phyloP scores from a whole-genome alignment of 139 green algal species.

The Picochlorum sp. region DNA sequence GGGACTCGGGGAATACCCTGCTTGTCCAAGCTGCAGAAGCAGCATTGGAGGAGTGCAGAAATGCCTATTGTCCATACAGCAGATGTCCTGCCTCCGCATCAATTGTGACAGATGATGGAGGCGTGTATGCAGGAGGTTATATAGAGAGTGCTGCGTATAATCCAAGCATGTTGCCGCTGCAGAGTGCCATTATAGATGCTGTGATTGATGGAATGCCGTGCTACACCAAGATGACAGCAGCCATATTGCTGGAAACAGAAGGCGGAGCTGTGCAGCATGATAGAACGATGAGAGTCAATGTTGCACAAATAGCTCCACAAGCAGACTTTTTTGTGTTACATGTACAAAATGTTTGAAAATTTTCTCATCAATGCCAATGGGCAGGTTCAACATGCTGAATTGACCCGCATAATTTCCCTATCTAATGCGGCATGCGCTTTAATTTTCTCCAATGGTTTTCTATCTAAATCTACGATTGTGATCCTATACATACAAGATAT shows the following conservation, averaged over 20 bases:
- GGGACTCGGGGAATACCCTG: neutral
- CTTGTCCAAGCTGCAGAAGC: slow-evolving; percentile 32
- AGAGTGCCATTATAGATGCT: slow-evolving; percentile 54
- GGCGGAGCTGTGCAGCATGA: slow-evolving; percentile 37
- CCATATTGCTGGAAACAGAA: slow-evolving; percentile 55
- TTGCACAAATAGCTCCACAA: slow-evolving; percentile 31
- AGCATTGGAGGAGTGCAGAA: slow-evolving; percentile 32
- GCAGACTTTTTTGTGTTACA: slow-evolving; percentile 24
- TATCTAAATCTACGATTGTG: slow-evolving; percentile 65
- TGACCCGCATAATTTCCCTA: slow-evolving; percentile 22
- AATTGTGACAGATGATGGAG: slow-evolving; percentile 37
- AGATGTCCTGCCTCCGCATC: slow-evolving; percentile 58
- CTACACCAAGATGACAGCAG: slow-evolving; percentile 44
- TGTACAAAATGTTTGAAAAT: neutral
- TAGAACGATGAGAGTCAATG: slow-evolving; percentile 12
- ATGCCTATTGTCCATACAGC: slow-evolving; percentile 9
- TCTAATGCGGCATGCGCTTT: slow-evolving; percentile 48
- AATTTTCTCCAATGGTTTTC: slow-evolving; percentile 63
- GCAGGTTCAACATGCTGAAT: neutral
- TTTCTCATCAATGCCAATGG: neutral
- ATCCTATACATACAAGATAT: slow-evolving; percentile 24
- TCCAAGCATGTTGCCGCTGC: slow-evolving; percentile 67
- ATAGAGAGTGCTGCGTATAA: slow-evolving; percentile 82
- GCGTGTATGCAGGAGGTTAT: slow-evolving; percentile 55
- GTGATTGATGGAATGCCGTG: slow-evolving; percentile 48